phyloP scores from a whole-genome alignment of 2,329 filamentous ascomycete genomes.

The Diaporthe humulicola region DNA sequence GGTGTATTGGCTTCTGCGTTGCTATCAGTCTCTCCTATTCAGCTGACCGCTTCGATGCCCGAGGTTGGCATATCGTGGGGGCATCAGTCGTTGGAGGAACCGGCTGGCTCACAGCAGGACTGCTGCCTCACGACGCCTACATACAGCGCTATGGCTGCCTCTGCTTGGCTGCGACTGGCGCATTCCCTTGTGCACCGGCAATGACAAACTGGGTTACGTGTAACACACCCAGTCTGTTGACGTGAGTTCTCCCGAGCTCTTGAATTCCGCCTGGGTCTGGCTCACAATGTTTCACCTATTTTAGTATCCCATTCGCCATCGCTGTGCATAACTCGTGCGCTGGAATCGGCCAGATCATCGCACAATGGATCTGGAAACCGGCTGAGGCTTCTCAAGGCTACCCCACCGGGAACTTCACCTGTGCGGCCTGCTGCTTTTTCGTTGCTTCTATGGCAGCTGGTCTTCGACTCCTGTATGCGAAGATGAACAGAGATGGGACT shows the following conservation, averaged over 20 bases:
- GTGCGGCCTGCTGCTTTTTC: constrained; percentile 53
- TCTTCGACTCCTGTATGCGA: constrained; percentile 43
- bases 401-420: constrained; percentile 56
- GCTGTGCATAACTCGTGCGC: constrained; percentile 54
- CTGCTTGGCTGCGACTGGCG: constrained; percentile 52
- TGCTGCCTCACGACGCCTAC: constrained; percentile 46
- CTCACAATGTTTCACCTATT: not conserved
- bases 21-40: constrained; percentile 45
- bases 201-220: constrained; percentile 55
- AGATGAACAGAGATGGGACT: constrained; percentile 43
- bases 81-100: constrained; percentile 47
- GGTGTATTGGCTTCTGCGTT: constrained; percentile 46
- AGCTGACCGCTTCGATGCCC: constrained; percentile 44
- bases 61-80: constrained; percentile 45
- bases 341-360: constrained; percentile 54
- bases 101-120: constrained; percentile 49
- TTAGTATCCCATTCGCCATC: constrained; percentile 50
- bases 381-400: constrained; percentile 48
- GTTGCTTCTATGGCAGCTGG: constrained; percentile 42
- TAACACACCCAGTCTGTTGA: constrained; percentile 52
- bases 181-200: constrained; percentile 52
- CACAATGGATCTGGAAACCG: constrained; percentile 55
- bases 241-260: constrained; percentile 20
- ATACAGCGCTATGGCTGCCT: constrained; percentile 51
- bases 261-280: too few species aligned